Base-by-base conservation (phyloP, 225 moss, liverwort and hornwort species). In the Pseudoscleropodium purum region DNA sequence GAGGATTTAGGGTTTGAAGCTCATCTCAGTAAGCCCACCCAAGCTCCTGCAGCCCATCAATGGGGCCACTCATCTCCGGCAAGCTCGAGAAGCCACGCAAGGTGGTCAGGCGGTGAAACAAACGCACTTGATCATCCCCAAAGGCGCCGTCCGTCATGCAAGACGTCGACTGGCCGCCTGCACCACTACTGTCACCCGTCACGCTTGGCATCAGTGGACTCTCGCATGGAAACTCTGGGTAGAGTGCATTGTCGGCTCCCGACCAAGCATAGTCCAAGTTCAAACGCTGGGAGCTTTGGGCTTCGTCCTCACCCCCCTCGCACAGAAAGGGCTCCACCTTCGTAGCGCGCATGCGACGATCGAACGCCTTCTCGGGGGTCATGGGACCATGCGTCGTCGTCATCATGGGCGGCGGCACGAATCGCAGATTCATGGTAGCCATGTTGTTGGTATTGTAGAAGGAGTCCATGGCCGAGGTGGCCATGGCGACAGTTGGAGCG, bases 281-380 rank as follows among this genome's bases (percentile, higher is more conserved):
- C 36, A 90, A 56, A 39, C 90, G 89, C 90, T 92, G 93, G 73
- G 86, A 90, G 89, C 94, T 94, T 67, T 94, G 93, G 62, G 91
- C 94, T 77, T 94, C 94, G 88, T 94, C 94, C 89, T 91, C 92
- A 17, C 91, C 88, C 30, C 91, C 88, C 25, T 91, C 92, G 47
- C 86, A 81, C 10, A 89, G 84, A 65, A 82, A 91, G 25, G 94
- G 93, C 87, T 94, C 94, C 88, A 91, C 66, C 82, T 94, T 94
- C 14, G 93, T 93, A 49, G 77, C 66, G n/a, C 91, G 93, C 91
- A 90, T 82, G 84, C 91, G 88, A 67, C 45, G 47, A 86, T 90
- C 91, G 70, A 83, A 88, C 23, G 85, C 45, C 91, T 86, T 91
- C 66, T 83, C 84, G 5, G 89, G 89, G 37, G 92, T 79, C 75